phyloP scores from a whole-genome alignment of 345 rosid species.

The Microcos paniculata region DNA sequence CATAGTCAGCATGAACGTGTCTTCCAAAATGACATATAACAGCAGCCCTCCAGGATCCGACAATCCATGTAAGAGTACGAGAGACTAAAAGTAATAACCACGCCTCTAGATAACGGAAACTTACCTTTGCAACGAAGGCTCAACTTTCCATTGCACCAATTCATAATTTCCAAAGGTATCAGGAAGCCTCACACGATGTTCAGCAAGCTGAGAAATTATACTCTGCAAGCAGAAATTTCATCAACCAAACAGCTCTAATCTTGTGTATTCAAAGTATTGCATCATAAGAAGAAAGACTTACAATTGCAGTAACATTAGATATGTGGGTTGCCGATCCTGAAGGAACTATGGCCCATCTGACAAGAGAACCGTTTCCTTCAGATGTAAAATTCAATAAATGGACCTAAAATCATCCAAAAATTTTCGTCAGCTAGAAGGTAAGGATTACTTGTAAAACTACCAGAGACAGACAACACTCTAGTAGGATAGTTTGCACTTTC shows the following conservation, averaged over 20 bases:
- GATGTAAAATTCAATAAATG: slow-evolving; percentile 50
- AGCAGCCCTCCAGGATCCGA: not conserved
- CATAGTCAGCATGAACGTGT: not conserved
- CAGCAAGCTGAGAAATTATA: slow-evolving; percentile 61
- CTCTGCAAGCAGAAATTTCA: slow-evolving; percentile 37
- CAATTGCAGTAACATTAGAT: slow-evolving; percentile 65
- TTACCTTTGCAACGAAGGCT: slow-evolving; percentile 52
- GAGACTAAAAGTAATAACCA: not conserved
- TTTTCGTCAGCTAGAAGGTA: not conserved
- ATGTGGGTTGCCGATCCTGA: slow-evolving; percentile 45
- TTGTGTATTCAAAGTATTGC: not conserved
- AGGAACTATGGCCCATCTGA: slow-evolving; percentile 62
- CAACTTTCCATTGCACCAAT: slow-evolving; percentile 60
- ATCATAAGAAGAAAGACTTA: slow-evolving; percentile 21
- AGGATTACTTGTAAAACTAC: slow-evolving; percentile 1
- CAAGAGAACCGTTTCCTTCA: slow-evolving; percentile 54
- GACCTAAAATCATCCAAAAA: slow-evolving; percentile 52
- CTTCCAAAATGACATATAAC: not conserved
- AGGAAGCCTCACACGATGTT: slow-evolving; percentile 67
- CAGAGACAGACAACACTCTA: slow-evolving; percentile 2
- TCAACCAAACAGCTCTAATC: slow-evolving; percentile 20
- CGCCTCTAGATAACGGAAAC: not conserved
- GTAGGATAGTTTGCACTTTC: slow-evolving; percentile 5
- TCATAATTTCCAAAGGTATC: slow-evolving; percentile 58
- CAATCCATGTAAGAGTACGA: not conserved